Conservation (phyloP, 495 filamentous ascomycete species). For the Parathielavia appendiculata region DNA sequence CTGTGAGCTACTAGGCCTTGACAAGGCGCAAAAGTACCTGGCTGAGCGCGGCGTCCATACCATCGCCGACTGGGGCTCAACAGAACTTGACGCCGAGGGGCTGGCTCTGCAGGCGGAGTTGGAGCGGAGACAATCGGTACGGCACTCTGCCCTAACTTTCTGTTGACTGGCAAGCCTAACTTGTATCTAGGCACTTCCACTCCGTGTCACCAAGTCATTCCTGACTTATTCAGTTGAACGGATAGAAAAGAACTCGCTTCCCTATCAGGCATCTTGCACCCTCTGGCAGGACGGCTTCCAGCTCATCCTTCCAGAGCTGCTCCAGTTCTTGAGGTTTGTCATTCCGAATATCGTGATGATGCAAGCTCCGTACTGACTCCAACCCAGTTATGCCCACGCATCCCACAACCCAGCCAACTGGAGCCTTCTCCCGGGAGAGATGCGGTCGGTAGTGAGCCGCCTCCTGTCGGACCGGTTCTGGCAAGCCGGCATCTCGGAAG, state of each 20-base stretch:
- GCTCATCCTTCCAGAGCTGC: constrained; percentile 74
- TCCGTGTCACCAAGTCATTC: constrained; percentile 84
- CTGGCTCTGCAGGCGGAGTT: constrained; percentile 71
- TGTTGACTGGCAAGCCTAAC: constrained; percentile 18
- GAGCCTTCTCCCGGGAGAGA: constrained; percentile 69
- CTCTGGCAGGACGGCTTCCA: constrained; percentile 84
- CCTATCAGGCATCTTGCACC: constrained; percentile 63
- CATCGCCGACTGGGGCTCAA: constrained; percentile 75
- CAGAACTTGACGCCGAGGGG: constrained; percentile 71
- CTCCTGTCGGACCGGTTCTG: constrained; percentile 95
- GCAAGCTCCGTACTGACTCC: constrained; percentile 11
- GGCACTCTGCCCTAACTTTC: constrained; percentile 6
- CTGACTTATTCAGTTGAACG: constrained; percentile 86
- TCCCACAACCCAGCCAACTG: constrained; percentile 86
- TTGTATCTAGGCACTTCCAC: constrained; percentile 56
- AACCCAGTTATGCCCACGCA: constrained; percentile 73
- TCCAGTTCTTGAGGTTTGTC: constrained; percentile 73
- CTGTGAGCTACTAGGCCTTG: constrained; percentile 70
- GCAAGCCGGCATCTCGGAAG: constrained; percentile 95
- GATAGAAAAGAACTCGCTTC: constrained; percentile 59
- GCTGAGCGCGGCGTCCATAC: constrained; percentile 64
- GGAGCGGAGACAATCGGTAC: constrained; percentile 64
- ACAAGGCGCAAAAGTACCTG: constrained; percentile 75
- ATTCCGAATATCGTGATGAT: neutral
- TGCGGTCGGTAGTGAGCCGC: constrained; percentile 68